Conservation (phyloP, 257 asterid genomes). For the Solanum verrucosum region DNA sequence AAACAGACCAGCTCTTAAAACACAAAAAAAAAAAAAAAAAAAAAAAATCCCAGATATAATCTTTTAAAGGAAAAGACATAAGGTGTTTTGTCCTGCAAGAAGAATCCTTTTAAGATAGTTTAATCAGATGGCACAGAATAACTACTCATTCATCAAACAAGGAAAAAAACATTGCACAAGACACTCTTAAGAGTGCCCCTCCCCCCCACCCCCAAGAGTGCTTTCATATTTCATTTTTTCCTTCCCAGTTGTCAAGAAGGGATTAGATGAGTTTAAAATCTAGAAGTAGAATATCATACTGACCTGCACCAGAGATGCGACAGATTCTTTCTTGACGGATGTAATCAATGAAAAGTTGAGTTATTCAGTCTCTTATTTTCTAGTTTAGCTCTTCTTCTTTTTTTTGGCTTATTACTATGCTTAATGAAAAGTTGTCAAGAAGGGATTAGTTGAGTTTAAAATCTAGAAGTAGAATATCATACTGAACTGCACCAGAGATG, state of each 20-base stretch:
- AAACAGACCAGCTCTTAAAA: not conserved
- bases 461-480: not conserved
- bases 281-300: not conserved
- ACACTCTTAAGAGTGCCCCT: not conserved
- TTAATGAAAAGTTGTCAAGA: not conserved
- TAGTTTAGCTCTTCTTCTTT: not conserved
- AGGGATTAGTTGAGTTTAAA: not conserved
- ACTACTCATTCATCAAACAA: not conserved
- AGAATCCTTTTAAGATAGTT: not conserved
- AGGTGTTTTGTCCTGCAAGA: not conserved
- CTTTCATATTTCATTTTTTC: not conserved
- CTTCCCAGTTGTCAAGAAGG: not conserved
- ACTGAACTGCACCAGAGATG: not conserved
- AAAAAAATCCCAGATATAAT: not conserved
- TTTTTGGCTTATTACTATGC: not conserved
- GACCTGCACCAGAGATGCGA: not conserved
- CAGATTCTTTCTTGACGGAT: not conserved
- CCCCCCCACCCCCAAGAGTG: not conserved
- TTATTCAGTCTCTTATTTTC: not conserved
- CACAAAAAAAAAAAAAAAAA: not conserved
- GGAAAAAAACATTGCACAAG: not conserved
- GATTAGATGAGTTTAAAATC: not conserved
- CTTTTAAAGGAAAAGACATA: not conserved
- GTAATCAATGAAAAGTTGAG: not conserved
- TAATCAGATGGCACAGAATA: not conserved